A percentile compares a stretch with the other conserved stretches of the same genome.
Conservation (phyloP, 345 rosid species). For the Kandelia obovata region DNA sequence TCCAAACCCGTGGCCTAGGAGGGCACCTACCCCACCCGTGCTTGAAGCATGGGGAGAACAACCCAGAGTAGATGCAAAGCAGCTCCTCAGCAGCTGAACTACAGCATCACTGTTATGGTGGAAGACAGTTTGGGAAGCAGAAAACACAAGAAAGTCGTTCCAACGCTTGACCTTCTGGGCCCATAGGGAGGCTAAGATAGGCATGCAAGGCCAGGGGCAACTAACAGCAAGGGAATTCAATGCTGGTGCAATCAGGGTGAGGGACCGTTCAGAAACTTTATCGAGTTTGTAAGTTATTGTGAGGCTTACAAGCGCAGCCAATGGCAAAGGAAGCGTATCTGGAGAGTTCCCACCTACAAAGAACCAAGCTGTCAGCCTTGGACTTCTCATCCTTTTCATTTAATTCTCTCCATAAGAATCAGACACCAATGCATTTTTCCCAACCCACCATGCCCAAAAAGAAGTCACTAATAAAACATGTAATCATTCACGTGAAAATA, state of each 20-base stretch:
- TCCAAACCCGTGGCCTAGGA: constrained; percentile 92
- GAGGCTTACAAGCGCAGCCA: constrained; percentile 92
- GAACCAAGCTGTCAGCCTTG: constrained; percentile 1
- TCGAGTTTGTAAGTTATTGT: constrained; percentile 92
- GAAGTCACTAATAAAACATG: not conserved
- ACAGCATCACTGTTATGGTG: constrained; percentile 88
- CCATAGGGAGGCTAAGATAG: constrained; percentile 81
- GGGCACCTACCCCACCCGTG: constrained; percentile 87
- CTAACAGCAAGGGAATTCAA: constrained; percentile 74
- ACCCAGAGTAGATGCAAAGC: constrained; percentile 79
- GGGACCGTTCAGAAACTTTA: constrained; percentile 71
- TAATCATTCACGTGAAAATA: not conserved
- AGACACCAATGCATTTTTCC: not conserved
- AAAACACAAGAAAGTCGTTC: constrained; percentile 82
- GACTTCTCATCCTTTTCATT: not conserved
- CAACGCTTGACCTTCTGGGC: constrained; percentile 94
- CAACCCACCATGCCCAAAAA: not conserved
- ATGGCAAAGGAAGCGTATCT: constrained; percentile 89
- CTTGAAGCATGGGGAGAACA: constrained; percentile 50
- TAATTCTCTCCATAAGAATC: not conserved
- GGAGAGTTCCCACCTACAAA: constrained; percentile 74
- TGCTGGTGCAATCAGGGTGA: constrained; percentile 65
- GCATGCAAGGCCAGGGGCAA: constrained; percentile 99
- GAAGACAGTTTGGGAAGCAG: constrained; percentile 90
- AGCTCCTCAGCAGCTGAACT: constrained; percentile 78